phyloP scores from a whole-genome alignment of 73 alveolate genomes.

The Paramecium caudatum region DNA sequence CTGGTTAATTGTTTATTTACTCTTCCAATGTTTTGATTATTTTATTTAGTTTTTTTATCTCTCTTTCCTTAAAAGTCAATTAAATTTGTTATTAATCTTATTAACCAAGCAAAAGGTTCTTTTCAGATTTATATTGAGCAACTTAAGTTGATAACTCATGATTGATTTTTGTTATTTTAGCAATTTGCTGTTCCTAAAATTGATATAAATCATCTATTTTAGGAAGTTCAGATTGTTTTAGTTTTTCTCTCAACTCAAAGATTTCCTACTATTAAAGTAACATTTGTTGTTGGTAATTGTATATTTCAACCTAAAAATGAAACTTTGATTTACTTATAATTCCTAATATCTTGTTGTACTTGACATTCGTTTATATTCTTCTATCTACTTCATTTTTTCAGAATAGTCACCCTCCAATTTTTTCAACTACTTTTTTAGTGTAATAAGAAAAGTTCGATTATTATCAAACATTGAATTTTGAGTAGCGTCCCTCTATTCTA shows the following conservation, averaged over 20 bases:
- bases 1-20: background rate
- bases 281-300: background rate
- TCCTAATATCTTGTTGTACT: conserved; percentile 6
- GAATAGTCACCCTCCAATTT: background rate
- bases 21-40: background rate
- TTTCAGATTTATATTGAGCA: background rate
- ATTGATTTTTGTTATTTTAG: background rate
- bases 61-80: conserved; percentile 4
- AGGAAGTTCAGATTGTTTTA: background rate
- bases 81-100: background rate
- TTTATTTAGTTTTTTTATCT: background rate
- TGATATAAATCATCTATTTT: background rate
- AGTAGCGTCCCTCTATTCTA: conserved; percentile 36
- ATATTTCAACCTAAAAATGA: background rate
- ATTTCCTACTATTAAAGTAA: background rate
- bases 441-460: background rate
- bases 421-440: background rate
- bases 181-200: background rate
- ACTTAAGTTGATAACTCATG: conserved; percentile 39
- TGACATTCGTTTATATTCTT: background rate
- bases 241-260: background rate
- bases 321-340: background rate
- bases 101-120: background rate
- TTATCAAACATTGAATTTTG: conserved; percentile 28
- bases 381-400: conserved; percentile 1